Evolutionary conservation across 768 basidiomycete genomes (phyloP), one percentile per base, ranked within the genome.

Genomic region (Rhodotorula kratochvilovae): DNA sequence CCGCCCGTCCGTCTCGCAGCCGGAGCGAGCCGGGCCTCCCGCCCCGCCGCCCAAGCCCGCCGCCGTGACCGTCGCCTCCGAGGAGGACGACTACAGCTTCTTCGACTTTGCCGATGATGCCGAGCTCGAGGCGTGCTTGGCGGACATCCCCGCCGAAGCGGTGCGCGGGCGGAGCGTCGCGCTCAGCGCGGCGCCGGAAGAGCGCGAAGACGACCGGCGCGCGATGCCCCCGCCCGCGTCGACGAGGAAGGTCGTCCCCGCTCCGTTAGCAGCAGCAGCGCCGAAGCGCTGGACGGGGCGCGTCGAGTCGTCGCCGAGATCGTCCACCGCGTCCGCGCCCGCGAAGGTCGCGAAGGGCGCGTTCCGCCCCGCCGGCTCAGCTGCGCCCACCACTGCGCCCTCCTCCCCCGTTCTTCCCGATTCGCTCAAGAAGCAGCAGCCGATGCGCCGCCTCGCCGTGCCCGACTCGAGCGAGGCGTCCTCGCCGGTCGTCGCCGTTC

Each of bases 381-480:
- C 51, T 19, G 42, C 55, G 2, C 8, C 45, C 25, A 36, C 43
- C 5, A 29, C n/a, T 11, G 46, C 23, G 15, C 45, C 29, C 23
- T 55, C 64, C 13, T n/a, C 53, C 29, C 39, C 42, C 0, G 63
- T 45, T 6, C 57, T 67, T 36, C 23, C 31, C 43, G 59, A 29
- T 33, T 63, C 48, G 46, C 48, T 17, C 15, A 54, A 67, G 56
- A 27, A 31, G 39, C 42, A 45, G 31, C 42, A 19, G 23, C 65
- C 70, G 55, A 71, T 71, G 70, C 65, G 70, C 27, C 61, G 70
- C 12, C 33, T 71, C 42, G 73, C 68, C 12, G 42, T 71, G 16
- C 60, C 70, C 29, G 65, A 67, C 42, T 74, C 73, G 12, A 64
- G 33, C 56, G 56, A 57, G 16, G 56, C 71, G 10, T 67, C 66